Conservation (phyloP, 768 basidiomycete species). For the Boletus bicolor region DNA sequence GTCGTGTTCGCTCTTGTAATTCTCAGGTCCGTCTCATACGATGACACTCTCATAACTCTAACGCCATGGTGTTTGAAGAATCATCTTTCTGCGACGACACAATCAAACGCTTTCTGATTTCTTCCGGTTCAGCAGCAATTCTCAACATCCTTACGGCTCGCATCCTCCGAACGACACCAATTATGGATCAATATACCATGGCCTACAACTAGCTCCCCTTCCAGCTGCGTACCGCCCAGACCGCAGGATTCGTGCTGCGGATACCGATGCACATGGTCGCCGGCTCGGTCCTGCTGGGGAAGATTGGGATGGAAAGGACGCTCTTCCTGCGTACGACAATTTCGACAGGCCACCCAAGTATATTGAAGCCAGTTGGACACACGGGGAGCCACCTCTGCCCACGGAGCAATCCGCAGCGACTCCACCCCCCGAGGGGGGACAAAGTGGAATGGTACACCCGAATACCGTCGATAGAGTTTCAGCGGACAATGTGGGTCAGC, state of each 20-base stretch:
- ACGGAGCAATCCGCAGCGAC: background rate
- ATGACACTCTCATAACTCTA: background rate
- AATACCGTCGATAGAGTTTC: background rate
- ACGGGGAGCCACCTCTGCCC: background rate
- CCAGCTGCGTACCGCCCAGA: slow-evolving; percentile 23
- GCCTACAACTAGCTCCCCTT: slow-evolving; percentile 16
- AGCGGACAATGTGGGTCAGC: background rate
- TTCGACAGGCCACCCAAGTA: slow-evolving; percentile 49
- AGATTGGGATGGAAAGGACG: slow-evolving; percentile 40
- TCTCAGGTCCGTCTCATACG: slow-evolving; percentile 16
- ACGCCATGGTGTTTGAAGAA: slow-evolving; percentile 7
- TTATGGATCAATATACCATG: slow-evolving; percentile 12
- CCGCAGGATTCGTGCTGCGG: slow-evolving; percentile 31
- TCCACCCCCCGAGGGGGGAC: background rate
- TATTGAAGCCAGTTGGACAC: slow-evolving; percentile 21
- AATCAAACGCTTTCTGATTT: slow-evolving; percentile 19
- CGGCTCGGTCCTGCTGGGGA: slow-evolving; percentile 33
- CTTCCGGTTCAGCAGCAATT: slow-evolving; percentile 7
- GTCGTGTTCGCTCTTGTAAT: slow-evolving; percentile 16
- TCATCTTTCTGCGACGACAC: slow-evolving; percentile 25
- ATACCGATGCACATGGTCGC: slow-evolving; percentile 42
- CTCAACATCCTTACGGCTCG: slow-evolving; percentile 1
- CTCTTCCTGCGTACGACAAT: slow-evolving; percentile 46
- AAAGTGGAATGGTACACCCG: background rate
- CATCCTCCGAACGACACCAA: background rate